Evolutionary conservation across 305 asterid species (phyloP).

Genomic region (Fraxinus dipetala): DNA sequence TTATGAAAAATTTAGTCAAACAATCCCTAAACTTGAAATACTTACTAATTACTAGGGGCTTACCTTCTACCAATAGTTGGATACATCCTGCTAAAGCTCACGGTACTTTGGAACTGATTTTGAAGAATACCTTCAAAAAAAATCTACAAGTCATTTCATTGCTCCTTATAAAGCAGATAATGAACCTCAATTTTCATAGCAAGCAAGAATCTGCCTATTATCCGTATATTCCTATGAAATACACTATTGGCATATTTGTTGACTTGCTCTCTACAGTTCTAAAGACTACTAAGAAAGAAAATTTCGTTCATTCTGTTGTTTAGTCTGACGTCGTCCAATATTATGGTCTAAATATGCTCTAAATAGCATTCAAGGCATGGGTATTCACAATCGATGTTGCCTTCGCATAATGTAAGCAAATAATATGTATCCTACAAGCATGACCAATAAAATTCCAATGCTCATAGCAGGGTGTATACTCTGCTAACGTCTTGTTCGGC

Average conservation of each 20-base stretch:
- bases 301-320: background rate
- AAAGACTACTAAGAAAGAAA: too few species aligned
- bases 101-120: background rate
- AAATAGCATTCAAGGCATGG: background rate
- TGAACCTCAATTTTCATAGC: background rate
- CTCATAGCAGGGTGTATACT: slow-evolving; percentile 59
- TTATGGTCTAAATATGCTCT: background rate
- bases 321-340: background rate
- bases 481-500: slow-evolving; percentile 57
- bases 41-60: too few species aligned
- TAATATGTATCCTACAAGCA: slow-evolving; percentile 74
- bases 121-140: background rate
- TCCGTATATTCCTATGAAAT: background rate
- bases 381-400: background rate
- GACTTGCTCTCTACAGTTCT: background rate
- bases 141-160: background rate
- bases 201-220: background rate
- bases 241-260: background rate
- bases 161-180: background rate
- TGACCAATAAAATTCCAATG: slow-evolving; percentile 47
- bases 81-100: background rate
- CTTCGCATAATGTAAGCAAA: slow-evolving; percentile 65
- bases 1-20: too few species aligned
- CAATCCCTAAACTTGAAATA: background rate
- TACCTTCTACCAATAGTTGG: background rate